Percentiles rank a stretch among this genome's conserved stretches.
Conservation (phyloP, 2,329 filamentous ascomycete species). For the Xylaria polymorpha region DNA sequence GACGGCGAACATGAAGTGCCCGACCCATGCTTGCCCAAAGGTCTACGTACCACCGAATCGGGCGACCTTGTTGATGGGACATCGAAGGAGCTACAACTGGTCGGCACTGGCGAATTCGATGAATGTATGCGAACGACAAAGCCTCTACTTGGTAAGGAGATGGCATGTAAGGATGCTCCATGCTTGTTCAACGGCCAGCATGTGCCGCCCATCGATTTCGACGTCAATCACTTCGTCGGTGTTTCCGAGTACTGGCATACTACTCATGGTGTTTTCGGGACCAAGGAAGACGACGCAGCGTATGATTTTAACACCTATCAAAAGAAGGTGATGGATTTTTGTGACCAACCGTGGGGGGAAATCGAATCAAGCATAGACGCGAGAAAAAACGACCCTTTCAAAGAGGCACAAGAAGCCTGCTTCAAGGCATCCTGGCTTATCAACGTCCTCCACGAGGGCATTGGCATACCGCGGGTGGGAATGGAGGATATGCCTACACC, state of each 20-base stretch:
- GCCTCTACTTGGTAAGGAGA: slow-evolving; percentile 89
- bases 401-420: slow-evolving; percentile 86
- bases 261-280: slow-evolving; percentile 91
- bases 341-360: slow-evolving; percentile 81
- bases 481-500: slow-evolving; percentile 70
- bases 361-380: slow-evolving; percentile 74
- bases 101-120: slow-evolving; percentile 88
- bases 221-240: slow-evolving; percentile 96
- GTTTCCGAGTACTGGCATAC: slow-evolving; percentile 99
- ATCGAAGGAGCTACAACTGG: slow-evolving; percentile 63
- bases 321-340: slow-evolving; percentile 84
- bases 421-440: slow-evolving; percentile 99
- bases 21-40: slow-evolving; percentile 89
- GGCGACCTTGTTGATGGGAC: slow-evolving; percentile 65
- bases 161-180: slow-evolving; percentile 82
- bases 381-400: slow-evolving; percentile 81
- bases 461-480: slow-evolving; percentile 88
- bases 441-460: slow-evolving; percentile 94
- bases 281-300: slow-evolving; percentile 76
- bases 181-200: slow-evolving; percentile 93
- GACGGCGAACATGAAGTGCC: slow-evolving; percentile 74
- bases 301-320: slow-evolving; percentile 95
- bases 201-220: slow-evolving; percentile 94
- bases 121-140: slow-evolving; percentile 86
- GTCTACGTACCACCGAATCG: slow-evolving; percentile 78